phyloP scores from a whole-genome alignment of 2,329 filamentous ascomycete species.

The Dryadomyces quercus-mongolicae region DNA sequence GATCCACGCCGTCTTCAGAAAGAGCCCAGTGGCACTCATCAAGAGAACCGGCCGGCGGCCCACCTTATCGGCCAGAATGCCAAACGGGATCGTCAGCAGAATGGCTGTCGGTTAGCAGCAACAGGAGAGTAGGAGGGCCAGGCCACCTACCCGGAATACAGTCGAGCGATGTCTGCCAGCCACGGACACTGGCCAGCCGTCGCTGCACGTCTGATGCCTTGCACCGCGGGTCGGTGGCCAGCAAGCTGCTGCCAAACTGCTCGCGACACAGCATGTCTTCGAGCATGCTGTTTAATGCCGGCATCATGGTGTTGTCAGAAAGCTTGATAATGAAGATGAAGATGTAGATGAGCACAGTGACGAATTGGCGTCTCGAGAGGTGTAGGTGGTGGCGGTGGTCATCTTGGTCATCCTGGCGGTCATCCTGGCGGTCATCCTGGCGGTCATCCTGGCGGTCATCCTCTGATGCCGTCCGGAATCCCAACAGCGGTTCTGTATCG shows the following conservation, averaged over 20 bases:
- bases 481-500: constrained; percentile 4
- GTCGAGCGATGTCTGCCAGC: constrained; percentile 31
- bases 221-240: constrained; percentile 29
- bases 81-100: constrained; percentile 29
- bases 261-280: constrained; percentile 40
- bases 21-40: constrained; percentile 15
- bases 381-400: constrained; percentile 4
- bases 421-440: background rate
- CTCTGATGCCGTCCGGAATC: background rate
- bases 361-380: constrained; percentile 13
- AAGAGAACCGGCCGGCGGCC: constrained; percentile 29
- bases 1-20: constrained; percentile 13
- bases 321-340: constrained; percentile 30
- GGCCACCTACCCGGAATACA: constrained; percentile 22
- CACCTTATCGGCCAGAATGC: constrained; percentile 33
- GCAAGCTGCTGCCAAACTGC: constrained; percentile 19
- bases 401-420: background rate
- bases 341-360: constrained; percentile 18
- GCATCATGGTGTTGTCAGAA: constrained; percentile 18
- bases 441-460: background rate
- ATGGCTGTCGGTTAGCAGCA: background rate
- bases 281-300: constrained; percentile 35
- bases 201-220: constrained; percentile 37
- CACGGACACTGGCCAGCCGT: constrained; percentile 37
- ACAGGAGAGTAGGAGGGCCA: background rate